Conservation (phyloP, 768 basidiomycete genomes). For the Brasilioporus rufonigricans region DNA sequence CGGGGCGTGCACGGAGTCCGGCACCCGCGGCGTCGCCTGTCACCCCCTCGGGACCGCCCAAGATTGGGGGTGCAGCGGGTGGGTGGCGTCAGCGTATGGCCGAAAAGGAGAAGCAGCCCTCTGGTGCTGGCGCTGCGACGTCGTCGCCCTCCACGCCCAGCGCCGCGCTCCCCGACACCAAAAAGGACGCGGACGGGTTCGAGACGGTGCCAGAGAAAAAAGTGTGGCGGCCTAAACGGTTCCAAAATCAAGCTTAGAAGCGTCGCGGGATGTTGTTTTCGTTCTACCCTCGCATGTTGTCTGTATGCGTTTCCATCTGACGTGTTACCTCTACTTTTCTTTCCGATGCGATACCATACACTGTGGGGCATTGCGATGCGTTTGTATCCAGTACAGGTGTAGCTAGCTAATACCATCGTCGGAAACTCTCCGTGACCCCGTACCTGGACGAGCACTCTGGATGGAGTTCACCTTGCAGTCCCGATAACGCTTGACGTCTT, state of each 20-base stretch:
- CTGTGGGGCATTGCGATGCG: too few relatives aligned
- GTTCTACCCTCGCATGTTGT: too few relatives aligned
- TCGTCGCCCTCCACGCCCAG: constrained; percentile 10
- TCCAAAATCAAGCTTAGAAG: constrained; percentile 8
- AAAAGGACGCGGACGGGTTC: constrained; percentile 74
- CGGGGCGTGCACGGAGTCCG: constrained; percentile 55
- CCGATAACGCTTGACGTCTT: too few relatives aligned
- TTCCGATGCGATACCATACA: too few relatives aligned
- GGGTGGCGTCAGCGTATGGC: constrained; percentile 56
- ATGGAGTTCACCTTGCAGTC: too few relatives aligned
- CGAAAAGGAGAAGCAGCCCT: background rate
- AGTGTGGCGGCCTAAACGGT: constrained; percentile 21
- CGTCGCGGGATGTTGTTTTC: too few relatives aligned
- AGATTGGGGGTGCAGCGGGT: constrained; percentile 29
- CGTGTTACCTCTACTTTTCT: too few relatives aligned
- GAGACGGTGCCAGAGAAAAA: constrained; percentile 49
- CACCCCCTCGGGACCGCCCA: constrained; percentile 29
- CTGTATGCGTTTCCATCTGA: too few relatives aligned
- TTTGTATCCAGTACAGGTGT: too few relatives aligned
- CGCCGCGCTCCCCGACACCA: constrained; percentile 40
- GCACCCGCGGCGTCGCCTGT: constrained; percentile 16
- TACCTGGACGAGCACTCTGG: too few relatives aligned
- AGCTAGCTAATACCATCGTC: too few relatives aligned
- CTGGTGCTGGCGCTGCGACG: background rate
- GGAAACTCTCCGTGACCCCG: too few relatives aligned